Percentiles rank a stretch among this genome's conserved stretches.
phyloP scores from a whole-genome alignment of 352 stramenopile genomes.

The Thalassiosira exigua region DNA sequence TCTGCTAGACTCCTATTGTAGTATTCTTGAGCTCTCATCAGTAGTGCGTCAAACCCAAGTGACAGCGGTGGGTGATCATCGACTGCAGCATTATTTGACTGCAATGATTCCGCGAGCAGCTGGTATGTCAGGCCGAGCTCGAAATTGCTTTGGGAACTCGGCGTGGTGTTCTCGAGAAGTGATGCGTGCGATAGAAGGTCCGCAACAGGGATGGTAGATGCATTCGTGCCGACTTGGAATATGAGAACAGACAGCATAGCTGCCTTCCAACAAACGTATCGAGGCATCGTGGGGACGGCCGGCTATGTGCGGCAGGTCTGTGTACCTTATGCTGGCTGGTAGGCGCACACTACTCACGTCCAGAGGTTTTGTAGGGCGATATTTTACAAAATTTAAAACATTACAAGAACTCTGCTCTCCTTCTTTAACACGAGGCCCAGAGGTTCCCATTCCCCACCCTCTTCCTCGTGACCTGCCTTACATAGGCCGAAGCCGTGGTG shows the following conservation, averaged over 20 bases:
- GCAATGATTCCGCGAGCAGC: background rate
- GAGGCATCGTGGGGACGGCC: no score
- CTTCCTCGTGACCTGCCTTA: no score
- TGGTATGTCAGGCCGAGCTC: slow-evolving; percentile 8
- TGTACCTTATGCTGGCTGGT: no score
- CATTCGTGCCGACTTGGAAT: background rate
- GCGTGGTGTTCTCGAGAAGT: background rate
- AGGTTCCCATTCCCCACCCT: no score
- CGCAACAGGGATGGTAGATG: background rate
- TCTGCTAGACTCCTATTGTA: background rate
- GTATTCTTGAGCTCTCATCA: slow-evolving; percentile 3
- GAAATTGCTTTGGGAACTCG: background rate
- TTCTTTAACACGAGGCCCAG: no score
- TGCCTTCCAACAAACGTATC: no score
- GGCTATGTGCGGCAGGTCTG: no score
- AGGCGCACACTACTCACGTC: no score
- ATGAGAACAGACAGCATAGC: background rate
- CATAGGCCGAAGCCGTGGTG: no score
- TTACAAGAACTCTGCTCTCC: no score
- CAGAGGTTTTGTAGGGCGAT: no score
- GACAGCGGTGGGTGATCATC: background rate
- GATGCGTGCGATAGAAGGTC: background rate
- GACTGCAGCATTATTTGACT: background rate
- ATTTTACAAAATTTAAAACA: no score
- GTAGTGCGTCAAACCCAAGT: background rate